Evolutionary conservation across 116 monocot genomes (phyloP).

Genomic region (Papilionanthe hybrid): DNA sequence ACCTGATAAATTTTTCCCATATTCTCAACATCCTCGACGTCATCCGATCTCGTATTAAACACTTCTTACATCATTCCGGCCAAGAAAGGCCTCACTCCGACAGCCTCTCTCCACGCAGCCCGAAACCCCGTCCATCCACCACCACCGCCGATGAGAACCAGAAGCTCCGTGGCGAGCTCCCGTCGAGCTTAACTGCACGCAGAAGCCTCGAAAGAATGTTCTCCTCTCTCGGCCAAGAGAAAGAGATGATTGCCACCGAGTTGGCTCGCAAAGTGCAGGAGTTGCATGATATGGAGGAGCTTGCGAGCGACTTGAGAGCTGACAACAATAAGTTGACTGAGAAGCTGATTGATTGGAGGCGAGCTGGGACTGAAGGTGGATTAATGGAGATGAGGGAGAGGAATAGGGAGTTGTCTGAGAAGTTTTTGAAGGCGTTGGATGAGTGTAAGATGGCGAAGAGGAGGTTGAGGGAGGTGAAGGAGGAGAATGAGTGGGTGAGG

Average conservation of each 20-base stretch:
- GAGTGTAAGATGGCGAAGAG: constrained; percentile 31
- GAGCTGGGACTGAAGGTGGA: not conserved
- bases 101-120: not conserved
- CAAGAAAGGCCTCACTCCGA: too few species aligned
- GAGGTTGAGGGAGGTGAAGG: constrained; percentile 34
- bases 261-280: constrained; percentile 32
- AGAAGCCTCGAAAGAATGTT: constrained; percentile 57
- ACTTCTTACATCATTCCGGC: too few species aligned
- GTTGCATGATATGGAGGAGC: constrained; percentile 36
- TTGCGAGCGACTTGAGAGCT: constrained; percentile 28
- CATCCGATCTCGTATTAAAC: constrained; percentile 2
- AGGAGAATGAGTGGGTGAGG: constrained; percentile 22
- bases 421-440: constrained; percentile 40
- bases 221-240: constrained; percentile 44
- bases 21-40: constrained; percentile 37
- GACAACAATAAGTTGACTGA: constrained; percentile 46
- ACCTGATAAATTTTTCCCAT: too few species aligned
- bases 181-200: constrained; percentile 27
- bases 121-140: too few species aligned
- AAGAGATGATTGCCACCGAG: constrained; percentile 49
- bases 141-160: constrained; percentile 33
- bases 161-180: constrained; percentile 39
- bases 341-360: constrained; percentile 28
- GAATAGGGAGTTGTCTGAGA: constrained; percentile 35
- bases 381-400: constrained; percentile 7